Base-by-base conservation (phyloP, 805 yeast genomes). In the Metschnikowia dekortorum region DNA sequence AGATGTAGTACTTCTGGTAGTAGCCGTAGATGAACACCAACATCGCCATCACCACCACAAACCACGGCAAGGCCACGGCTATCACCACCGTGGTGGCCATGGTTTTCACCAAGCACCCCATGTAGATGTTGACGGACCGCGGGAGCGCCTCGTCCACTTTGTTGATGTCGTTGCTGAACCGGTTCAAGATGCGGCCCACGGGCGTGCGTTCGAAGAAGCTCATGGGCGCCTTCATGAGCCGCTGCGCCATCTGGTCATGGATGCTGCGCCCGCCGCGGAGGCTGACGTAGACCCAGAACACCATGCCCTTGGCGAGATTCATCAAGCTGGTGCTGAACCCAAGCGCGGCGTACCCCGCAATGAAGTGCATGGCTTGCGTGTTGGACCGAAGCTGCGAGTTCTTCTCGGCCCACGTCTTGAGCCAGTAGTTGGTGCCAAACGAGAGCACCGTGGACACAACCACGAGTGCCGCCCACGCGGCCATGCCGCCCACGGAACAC, bases 1-100 rank as follows among this genome's bases (percentile, higher is more conserved):
- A 94, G 66, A 97, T 77, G 64, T 86, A 90, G 65, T 76, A 85
- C 44, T 72, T 70, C 51, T 89, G 96, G 63, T 84, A 87, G 64
- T 85, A 83, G 43, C 79, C 64, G 66, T 89, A 89, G 45, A 88
- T 63, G 32, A 78, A 64, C 2, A 79, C 69, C 51, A 89, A 67
- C 1, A 71, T 50, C 1, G 68, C 65, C 36, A 82, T 74, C 11
- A 83, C 67, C 5, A 77, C 46, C 49, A 81, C 57, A 59, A 82
- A 82, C 28, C 70, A 57, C 6, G 89, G 89, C 72, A 84, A 70
- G 11, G 73, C 77, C 35, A 67, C 60, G 2, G 81, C 78, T 50
- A 84, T 79, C 42, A 84, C 75, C 0, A 68, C 65, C 31, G 84
- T 62, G 0, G 84, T 81, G 50, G 81, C 70, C 0, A 73, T 13